A percentile compares a stretch with the other conserved stretches of the same genome.
Evolutionary conservation across 2,329 filamentous ascomycete species (phyloP).

Genomic region (Colletotrichum sp.): DNA sequence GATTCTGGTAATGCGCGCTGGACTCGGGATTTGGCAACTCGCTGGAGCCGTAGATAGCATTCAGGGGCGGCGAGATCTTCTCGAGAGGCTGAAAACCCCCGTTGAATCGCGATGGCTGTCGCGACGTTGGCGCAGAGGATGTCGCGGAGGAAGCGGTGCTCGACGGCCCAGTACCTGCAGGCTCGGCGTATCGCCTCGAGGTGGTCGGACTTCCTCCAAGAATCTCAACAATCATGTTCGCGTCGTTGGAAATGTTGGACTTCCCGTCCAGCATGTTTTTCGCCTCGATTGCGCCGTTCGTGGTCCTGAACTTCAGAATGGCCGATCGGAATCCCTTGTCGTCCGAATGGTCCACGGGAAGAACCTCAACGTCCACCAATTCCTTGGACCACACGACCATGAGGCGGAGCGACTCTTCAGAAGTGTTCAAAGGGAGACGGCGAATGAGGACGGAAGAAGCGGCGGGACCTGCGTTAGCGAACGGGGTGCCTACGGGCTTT

Average conservation of each 20-base stretch:
- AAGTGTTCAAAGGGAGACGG: constrained; percentile 57
- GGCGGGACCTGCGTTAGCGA: constrained; percentile 37
- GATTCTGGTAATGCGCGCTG: constrained; percentile 59
- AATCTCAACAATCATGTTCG: constrained; percentile 63
- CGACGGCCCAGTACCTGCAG: constrained; percentile 24
- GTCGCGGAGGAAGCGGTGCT: constrained; percentile 44
- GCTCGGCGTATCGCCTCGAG: constrained; percentile 30
- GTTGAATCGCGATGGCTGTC: constrained; percentile 63
- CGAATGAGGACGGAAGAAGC: constrained; percentile 55
- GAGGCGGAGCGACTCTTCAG: constrained; percentile 56
- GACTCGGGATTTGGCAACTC: constrained; percentile 66
- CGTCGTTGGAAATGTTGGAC: constrained; percentile 53
- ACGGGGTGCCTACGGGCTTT: constrained; percentile 44
- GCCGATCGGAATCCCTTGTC: constrained; percentile 58
- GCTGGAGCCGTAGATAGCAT: constrained; percentile 53
- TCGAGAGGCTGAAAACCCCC: constrained; percentile 66
- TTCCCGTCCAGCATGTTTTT: constrained; percentile 63
- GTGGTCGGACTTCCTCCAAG: constrained; percentile 44
- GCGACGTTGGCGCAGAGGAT: constrained; percentile 49
- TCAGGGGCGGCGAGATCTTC: constrained; percentile 65
- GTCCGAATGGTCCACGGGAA: constrained; percentile 52
- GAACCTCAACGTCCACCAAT: constrained; percentile 53
- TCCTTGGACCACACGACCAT: constrained; percentile 67
- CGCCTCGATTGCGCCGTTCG: constrained; percentile 59
- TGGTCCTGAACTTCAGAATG: constrained; percentile 57